Conservation (phyloP, 73 alveolate species). For the Symbiodinium natans region DNA sequence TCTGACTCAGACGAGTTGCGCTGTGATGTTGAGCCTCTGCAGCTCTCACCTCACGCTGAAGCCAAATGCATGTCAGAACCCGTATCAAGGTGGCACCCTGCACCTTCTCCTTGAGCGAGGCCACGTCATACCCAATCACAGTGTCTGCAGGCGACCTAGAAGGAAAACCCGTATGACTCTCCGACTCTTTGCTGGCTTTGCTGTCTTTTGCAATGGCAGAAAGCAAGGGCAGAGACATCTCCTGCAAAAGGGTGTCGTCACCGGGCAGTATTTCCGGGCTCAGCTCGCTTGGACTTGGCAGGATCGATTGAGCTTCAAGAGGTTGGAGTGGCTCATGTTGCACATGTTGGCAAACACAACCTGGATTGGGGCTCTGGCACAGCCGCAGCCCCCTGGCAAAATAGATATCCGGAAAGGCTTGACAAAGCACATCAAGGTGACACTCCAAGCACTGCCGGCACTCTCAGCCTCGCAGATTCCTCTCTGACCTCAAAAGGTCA, state of each 20-base stretch:
- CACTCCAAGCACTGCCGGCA: no score
- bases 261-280: not conserved
- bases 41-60: not conserved
- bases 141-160: constrained; percentile 57
- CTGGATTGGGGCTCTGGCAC: no score
- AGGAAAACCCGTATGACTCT: not conserved
- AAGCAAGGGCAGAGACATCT: not conserved
- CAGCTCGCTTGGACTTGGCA: not conserved
- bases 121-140: constrained; percentile 50
- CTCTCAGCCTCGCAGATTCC: not conserved
- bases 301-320: no score
- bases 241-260: not conserved
- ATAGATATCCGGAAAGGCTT: not conserved
- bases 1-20: not conserved
- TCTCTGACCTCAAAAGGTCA: not conserved
- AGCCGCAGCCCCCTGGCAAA: not conserved
- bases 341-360: not conserved
- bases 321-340: not conserved
- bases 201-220: not conserved
- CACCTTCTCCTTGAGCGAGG: constrained; percentile 65
- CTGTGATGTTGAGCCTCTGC: not conserved
- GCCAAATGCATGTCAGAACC: not conserved
- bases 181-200: not conserved
- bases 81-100: not conserved
- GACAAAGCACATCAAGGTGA: not conserved